These are phyloP conservation scores for Sparassis latifolia DNA, from an alignment of 1,284 basidiomycete species.

Conservation along the genomic window DNA sequence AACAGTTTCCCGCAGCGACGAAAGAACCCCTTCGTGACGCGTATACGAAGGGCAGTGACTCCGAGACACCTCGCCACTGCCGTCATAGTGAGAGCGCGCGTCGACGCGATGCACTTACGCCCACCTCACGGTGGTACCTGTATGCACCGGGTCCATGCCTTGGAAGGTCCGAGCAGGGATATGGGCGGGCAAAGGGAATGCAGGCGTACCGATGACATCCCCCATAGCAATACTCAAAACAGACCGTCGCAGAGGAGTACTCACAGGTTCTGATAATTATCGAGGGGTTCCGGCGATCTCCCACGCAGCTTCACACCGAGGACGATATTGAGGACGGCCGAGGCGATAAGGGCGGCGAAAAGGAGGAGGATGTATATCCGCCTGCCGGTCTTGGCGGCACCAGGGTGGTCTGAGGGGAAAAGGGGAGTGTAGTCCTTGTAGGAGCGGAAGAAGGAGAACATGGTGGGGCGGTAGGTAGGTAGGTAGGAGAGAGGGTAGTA, in stretches of 20 bases:
- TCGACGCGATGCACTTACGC: neutral
- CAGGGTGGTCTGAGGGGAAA: neutral
- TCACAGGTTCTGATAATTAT: conserved; percentile 9
- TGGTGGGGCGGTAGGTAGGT: neutral
- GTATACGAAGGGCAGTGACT: neutral
- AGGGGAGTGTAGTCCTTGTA: conserved; percentile 9
- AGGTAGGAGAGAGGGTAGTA: too few species aligned
- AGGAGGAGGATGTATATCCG: neutral
- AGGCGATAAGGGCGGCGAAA: conserved; percentile 1
- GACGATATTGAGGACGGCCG: conserved; percentile 4
- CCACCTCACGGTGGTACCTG: neutral
- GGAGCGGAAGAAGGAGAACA: conserved; percentile 2
- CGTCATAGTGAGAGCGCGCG: neutral
- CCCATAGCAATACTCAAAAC: neutral
- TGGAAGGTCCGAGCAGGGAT: neutral
- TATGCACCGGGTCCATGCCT: neutral
- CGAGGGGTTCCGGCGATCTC: conserved; percentile 2
- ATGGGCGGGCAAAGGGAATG: neutral
- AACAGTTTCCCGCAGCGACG: neutral
- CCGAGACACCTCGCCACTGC: too few species aligned
- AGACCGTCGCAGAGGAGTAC: neutral
- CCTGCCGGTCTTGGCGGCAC: neutral
- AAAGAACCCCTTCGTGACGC: neutral
- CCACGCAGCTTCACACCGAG: conserved; percentile 1
- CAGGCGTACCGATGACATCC: neutral